Evolutionary conservation across 768 basidiomycete genomes (phyloP), one percentile per base, ranked within the genome.

Genomic region (Phlebiopsis gigantea): DNA sequence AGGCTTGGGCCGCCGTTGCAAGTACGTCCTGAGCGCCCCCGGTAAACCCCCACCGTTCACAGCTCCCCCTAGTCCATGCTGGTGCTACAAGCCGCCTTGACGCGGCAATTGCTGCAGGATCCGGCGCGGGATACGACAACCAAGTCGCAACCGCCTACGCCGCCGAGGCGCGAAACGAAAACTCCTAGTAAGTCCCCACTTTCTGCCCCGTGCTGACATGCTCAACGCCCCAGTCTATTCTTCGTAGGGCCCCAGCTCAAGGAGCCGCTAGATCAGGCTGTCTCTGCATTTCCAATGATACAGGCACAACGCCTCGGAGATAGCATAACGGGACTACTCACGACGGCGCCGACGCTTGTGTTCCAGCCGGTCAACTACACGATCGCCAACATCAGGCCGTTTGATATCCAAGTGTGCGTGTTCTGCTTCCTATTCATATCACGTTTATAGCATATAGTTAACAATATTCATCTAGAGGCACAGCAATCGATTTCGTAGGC

Each of bases 361-460:
- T 66, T 75, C 1, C 56, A 72, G 9, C 83, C 86, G 1, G 64
- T 84, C 5, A 70, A 65, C 30, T 86, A 78, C 60, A 75, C 67
- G 0, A 46, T 82, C 8, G 45, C 71, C 52, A 85, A 87, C 57
- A 57, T 82, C 1, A 68, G 74, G 17, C 83, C 86, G 0, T 87
- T 86, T 56, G 76, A 85, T 59, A 65, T 77, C 12, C 79, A 83
- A 22, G 77, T 81, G 82, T 85, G 69, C 15, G 80, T 58, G 19
- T 39, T 39, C 2, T 15, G 44, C 24, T 45, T 45, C 21, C 44
- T 39, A 8, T 8, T 8, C 15, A 19, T 45, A 25, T 45, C 14
- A 12, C 24, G n/a, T 19, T 15, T 19, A 70, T 29, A 28, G 5
- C 10, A 17, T 41, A 5, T 45, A 29, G 17, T 8, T 22, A 42